A percentile compares a stretch with the other conserved stretches of the same genome.
Conservation (phyloP, 768 basidiomycete species). For the Pulveroboletus sp. region DNA sequence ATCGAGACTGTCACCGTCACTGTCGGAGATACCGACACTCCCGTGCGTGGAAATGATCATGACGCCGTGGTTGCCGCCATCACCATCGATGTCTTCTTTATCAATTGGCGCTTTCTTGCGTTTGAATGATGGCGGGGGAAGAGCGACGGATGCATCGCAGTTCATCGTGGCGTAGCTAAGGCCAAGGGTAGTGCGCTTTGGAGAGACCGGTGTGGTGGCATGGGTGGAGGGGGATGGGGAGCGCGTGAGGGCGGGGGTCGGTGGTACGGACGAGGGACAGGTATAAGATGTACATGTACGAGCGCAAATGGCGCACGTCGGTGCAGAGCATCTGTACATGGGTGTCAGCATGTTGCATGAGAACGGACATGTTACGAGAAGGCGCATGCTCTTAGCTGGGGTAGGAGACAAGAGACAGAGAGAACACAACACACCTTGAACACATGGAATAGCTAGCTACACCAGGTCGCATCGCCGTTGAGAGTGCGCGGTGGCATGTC, state of each 20-base stretch:
- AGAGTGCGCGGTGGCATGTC: slow-evolving; percentile 27
- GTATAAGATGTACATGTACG: slow-evolving; percentile 34
- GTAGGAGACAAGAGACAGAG: not conserved
- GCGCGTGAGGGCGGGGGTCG: slow-evolving; percentile 34
- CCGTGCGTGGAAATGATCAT: not conserved
- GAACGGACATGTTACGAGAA: too few species aligned
- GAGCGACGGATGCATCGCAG: slow-evolving; percentile 3
- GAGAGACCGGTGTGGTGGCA: slow-evolving; percentile 16
- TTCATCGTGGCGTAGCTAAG: slow-evolving; percentile 23
- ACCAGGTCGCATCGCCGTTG: slow-evolving; percentile 15
- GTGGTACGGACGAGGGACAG: slow-evolving; percentile 30
- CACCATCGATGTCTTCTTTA: slow-evolving; percentile 15
- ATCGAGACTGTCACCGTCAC: not conserved
- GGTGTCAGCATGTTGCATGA: slow-evolving; percentile 2
- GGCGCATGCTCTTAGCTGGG: not conserved
- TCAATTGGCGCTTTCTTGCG: slow-evolving; percentile 28
- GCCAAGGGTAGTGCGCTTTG: slow-evolving; percentile 26
- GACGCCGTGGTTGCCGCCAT: not conserved
- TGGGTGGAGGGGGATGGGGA: slow-evolving; percentile 27
- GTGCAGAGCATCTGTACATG: slow-evolving; percentile 28
- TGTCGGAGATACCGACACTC: not conserved
- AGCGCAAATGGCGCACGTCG: slow-evolving; percentile 34
- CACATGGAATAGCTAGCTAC: slow-evolving; percentile 10
- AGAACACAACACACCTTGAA: slow-evolving; percentile 17
- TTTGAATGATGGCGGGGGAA: slow-evolving; percentile 7